Percentiles rank a stretch among this genome's conserved stretches.
phyloP scores from a whole-genome alignment of 768 basidiomycete species.

The Russula ochroleuca region DNA sequence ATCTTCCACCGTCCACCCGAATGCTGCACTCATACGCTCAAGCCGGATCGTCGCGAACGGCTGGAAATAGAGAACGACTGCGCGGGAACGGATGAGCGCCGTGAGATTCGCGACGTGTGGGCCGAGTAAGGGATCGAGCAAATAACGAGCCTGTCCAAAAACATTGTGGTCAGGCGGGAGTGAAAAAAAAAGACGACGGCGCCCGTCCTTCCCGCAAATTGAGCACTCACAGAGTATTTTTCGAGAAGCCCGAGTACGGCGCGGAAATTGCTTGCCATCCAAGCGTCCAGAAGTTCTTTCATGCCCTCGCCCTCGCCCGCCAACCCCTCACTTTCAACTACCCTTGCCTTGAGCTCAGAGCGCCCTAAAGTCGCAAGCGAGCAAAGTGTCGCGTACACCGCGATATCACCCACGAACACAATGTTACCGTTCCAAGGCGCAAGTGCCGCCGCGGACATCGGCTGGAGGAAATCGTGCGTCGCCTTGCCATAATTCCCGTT shows the following conservation, averaged over 20 bases:
- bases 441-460: conserved; percentile 60
- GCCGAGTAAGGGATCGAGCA: conserved; percentile 71
- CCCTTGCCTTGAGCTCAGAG: conserved; percentile 62
- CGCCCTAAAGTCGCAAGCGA: conserved; percentile 76
- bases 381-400: conserved; percentile 80
- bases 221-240: conserved; percentile 55
- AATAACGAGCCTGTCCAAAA: conserved; percentile 61
- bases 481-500: conserved; percentile 76
- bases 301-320: conserved; percentile 27
- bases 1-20: conserved; percentile 73
- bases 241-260: conserved; percentile 70
- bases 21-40: conserved; percentile 78
- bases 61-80: conserved; percentile 83
- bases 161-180: background rate
- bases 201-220: too few species aligned
- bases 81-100: conserved; percentile 66
- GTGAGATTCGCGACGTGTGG: conserved; percentile 63
- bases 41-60: conserved; percentile 84
- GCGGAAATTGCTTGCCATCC: conserved; percentile 84
- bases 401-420: conserved; percentile 77
- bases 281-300: conserved; percentile 80
- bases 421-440: conserved; percentile 83
- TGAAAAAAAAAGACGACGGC: background rate
- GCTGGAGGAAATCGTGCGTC: conserved; percentile 63
- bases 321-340: conserved; percentile 40